Percentiles rank a stretch among this genome's conserved stretches.
These are phyloP conservation scores for Daldinia loculata DNA, from an alignment of 495 filamentous ascomycete species.

Conservation along the genomic window DNA sequence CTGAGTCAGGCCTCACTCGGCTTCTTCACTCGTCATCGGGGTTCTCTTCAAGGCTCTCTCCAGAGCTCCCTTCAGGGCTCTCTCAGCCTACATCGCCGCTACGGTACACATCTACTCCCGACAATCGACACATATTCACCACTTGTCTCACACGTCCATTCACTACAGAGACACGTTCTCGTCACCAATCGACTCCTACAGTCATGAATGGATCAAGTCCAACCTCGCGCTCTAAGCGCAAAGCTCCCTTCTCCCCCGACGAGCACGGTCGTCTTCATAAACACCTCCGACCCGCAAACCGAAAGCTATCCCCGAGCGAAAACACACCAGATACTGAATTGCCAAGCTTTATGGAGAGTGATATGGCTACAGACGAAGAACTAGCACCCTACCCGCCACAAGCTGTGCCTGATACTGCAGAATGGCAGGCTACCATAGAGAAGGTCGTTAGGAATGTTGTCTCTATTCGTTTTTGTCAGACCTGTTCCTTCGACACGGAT, in stretches of 20 bases:
- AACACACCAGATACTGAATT: conserved; percentile 56
- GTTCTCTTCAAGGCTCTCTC: background rate
- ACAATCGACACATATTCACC: background rate
- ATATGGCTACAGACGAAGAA: conserved; percentile 51
- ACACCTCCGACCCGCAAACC: conserved; percentile 58
- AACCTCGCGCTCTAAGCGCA: conserved; percentile 58
- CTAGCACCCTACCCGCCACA: conserved; percentile 49
- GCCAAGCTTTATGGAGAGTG: conserved; percentile 41
- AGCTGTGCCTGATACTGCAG: conserved; percentile 80
- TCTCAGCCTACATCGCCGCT: conserved; percentile 2
- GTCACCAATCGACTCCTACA: conserved; percentile 39
- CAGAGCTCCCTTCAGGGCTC: background rate
- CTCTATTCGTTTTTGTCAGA: conserved; percentile 98
- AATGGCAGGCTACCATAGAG: conserved; percentile 98
- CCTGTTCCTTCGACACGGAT: conserved; percentile 97
- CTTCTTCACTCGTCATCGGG: conserved; percentile 6
- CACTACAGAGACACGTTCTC: conserved; percentile 11
- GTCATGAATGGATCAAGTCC: conserved; percentile 53
- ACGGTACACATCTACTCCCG: conserved; percentile 6
- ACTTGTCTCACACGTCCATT: conserved; percentile 18
- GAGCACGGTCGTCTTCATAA: conserved; percentile 58
- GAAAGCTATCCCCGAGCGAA: conserved; percentile 55
- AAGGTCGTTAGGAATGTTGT: conserved; percentile 91
- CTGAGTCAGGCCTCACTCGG: conserved; percentile 33
- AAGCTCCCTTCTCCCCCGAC: conserved; percentile 51